Base-by-base conservation (phyloP, 805 yeast genomes). In the Ogataea haglerorum region DNA sequence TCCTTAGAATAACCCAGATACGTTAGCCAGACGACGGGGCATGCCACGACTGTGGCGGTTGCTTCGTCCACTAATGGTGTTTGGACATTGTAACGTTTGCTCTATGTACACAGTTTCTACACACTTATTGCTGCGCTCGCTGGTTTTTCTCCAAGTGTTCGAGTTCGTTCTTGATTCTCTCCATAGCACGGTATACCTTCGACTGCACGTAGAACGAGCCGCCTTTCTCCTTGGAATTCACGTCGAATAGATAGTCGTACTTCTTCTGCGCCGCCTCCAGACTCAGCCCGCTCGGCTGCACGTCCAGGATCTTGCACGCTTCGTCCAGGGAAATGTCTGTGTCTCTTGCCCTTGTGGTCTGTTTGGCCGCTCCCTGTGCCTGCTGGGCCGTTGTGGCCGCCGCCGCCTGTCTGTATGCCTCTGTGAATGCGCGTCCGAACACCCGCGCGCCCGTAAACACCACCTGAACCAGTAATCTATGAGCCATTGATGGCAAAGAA, bases 361-460 rank as follows among this genome's bases (percentile, higher is more conserved):
- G 42, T 10, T 47, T 47, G 1, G 48, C 36, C 4, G 42, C 52
- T 4, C 44, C 38, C 12, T 51, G 42, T 15, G 84, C 70, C 39
- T 55, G 57, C 51, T 78, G 78, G 21, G 86, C 76, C 2, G 91
- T 88, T n/a, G 95, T 80, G 40, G 90, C 90, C 38, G 91, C 86
- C 13, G 98, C 96, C 2, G 95, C 95, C 67, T 93, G 98, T 57
- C 82, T 85, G 72, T 91, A 93, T 0, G 99, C 98, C 62, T 89
- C 95, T n/a, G 88, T 75, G 62, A 93, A 93, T 0, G 99, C 99
- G 53, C 86, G 78, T 42, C 98, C 97, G 59, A 93, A 89, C 22
- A 91, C 98, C 53, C 87, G 82, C 4, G 97, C 95, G 42, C 98
- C 98, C 8, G 98, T 90, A 57, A 90, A 77, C 35, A 89, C 75